Evolutionary conservation across 768 basidiomycete genomes (phyloP).

Genomic region (Pulveroboletus sp.): DNA sequence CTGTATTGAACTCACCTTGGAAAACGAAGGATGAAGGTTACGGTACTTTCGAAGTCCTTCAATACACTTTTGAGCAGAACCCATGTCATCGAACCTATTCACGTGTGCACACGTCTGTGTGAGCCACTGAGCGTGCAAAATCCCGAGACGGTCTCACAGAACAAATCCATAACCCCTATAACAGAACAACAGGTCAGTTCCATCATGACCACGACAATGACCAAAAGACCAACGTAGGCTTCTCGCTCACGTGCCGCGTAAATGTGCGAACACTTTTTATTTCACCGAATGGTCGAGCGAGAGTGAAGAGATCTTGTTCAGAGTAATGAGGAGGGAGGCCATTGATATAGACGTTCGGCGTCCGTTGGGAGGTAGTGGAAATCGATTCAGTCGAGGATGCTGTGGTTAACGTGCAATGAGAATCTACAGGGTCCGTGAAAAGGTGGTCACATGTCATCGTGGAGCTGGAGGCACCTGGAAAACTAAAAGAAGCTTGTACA

Average conservation of each 20-base stretch:
- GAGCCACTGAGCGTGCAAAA: constrained; percentile 1
- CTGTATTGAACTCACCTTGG: constrained; percentile 50
- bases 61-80: constrained; percentile 73
- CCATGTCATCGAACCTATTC: constrained; percentile 60
- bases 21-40: constrained; percentile 82
- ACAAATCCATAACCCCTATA: constrained; percentile 75
- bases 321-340: constrained; percentile 80
- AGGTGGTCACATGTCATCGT: constrained; percentile 10
- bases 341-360: constrained; percentile 86
- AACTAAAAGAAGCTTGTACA: constrained; percentile 25
- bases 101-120: neutral
- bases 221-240: constrained; percentile 41
- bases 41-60: constrained; percentile 61
- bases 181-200: constrained; percentile 1
- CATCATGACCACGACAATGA: constrained; percentile 1
- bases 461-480: constrained; percentile 11
- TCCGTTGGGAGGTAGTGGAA: constrained; percentile 23
- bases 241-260: constrained; percentile 75
- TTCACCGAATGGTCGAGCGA: constrained; percentile 66
- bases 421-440: constrained; percentile 11
- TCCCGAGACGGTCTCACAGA: constrained; percentile 45
- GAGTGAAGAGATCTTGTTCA: constrained; percentile 70
- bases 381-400: constrained; percentile 13
- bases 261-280: constrained; percentile 80
- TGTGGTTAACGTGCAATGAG: constrained; percentile 9